Conservation (phyloP, 2,329 filamentous ascomycete species). For the Neopestalotiopsis clavispora region DNA sequence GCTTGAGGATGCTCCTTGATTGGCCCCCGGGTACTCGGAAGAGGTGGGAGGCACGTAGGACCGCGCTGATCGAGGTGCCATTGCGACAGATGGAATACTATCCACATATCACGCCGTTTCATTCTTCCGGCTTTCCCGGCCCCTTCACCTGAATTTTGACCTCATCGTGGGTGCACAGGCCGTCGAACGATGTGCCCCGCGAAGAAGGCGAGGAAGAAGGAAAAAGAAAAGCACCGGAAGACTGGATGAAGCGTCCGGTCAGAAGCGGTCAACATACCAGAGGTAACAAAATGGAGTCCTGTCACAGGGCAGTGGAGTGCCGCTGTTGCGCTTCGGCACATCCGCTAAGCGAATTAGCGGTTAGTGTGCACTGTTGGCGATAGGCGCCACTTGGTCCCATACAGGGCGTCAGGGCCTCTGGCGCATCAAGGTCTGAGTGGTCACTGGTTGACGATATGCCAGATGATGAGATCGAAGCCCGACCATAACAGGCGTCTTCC, state of each 20-base stretch:
- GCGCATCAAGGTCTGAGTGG: background rate
- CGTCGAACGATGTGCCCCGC: background rate
- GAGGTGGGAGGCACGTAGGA: background rate
- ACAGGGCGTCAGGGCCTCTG: background rate
- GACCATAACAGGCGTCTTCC: background rate
- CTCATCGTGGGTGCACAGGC: background rate
- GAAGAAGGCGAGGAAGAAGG: background rate
- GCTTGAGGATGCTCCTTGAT: background rate
- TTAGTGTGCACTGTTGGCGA: conserved; percentile 15
- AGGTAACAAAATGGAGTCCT: background rate
- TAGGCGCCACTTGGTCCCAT: conserved; percentile 21
- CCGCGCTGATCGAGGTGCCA: background rate
- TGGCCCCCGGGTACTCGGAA: background rate
- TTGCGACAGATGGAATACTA: background rate
- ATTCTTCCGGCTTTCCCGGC: background rate
- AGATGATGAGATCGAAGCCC: conserved; percentile 10
- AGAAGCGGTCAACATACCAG: background rate
- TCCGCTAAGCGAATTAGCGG: background rate
- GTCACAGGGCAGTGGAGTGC: background rate
- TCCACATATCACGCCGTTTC: background rate
- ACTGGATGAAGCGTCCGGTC: background rate
- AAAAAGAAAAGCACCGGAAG: background rate
- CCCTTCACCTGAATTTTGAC: background rate
- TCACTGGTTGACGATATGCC: background rate
- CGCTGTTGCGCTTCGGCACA: background rate